These are phyloP conservation scores for Suhomyces wounanorum DNA, from an alignment of 1,139 yeast genomes.

Conservation along the genomic window DNA sequence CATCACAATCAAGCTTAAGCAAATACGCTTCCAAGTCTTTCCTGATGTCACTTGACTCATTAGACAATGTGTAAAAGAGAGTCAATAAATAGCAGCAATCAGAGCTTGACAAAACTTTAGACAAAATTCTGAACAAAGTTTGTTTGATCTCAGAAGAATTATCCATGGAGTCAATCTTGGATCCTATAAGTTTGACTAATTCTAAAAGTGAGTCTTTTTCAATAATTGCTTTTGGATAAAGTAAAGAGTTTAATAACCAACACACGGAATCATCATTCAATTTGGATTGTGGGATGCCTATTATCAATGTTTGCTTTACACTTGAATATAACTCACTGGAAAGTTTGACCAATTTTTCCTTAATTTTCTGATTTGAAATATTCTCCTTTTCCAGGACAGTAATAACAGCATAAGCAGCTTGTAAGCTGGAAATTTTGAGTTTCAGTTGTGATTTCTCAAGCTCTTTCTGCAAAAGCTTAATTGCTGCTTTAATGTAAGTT, in stretches of 20 bases:
- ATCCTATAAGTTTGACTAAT: slow-evolving; percentile 7
- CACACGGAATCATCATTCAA: background rate
- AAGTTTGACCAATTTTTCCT: background rate
- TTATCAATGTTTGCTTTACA: background rate
- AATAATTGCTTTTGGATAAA: slow-evolving; percentile 7
- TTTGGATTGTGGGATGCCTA: background rate
- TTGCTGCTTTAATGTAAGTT: slow-evolving; percentile 17
- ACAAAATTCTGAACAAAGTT: slow-evolving; percentile 7
- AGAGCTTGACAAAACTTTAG: slow-evolving; percentile 17
- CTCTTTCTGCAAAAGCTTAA: slow-evolving; percentile 15
- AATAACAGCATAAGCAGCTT: slow-evolving; percentile 18
- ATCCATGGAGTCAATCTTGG: slow-evolving; percentile 1
- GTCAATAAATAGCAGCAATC: slow-evolving; percentile 20
- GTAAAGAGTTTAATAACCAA: slow-evolving; percentile 6
- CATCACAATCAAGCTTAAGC: background rate
- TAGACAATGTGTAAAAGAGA: slow-evolving; percentile 22
- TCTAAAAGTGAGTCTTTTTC: slow-evolving; percentile 11
- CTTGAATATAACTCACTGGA: background rate
- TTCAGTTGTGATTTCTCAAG: slow-evolving; percentile 3
- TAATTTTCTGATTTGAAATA: slow-evolving; percentile 2
- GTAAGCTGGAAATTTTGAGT: background rate
- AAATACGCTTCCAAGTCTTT: slow-evolving; percentile 4
- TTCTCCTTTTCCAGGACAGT: slow-evolving; percentile 1
- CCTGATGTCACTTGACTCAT: slow-evolving; percentile 1
- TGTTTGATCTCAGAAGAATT: slow-evolving; percentile 2